A percentile compares a stretch with the other conserved stretches of the same genome.
Evolutionary conservation across 345 rosid genomes (phyloP).

Genomic region (Linum usitatissimum): DNA sequence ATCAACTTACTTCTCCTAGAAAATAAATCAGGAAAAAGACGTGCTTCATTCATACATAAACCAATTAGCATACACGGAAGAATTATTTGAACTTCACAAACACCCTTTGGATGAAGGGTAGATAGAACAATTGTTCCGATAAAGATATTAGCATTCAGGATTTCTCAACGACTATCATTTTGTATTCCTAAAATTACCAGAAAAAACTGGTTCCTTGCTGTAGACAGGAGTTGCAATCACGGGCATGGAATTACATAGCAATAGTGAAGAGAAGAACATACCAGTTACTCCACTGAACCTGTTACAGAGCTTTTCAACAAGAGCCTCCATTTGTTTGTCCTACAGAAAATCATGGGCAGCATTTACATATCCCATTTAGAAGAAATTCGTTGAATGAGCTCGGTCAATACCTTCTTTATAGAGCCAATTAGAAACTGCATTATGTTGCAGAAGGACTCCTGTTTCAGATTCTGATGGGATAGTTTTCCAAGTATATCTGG

Average conservation of each 20-base stretch:
- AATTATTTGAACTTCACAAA: background rate
- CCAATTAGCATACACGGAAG: too few relatives aligned
- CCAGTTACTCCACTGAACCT: slow-evolving; percentile 91
- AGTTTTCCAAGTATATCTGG: slow-evolving; percentile 89
- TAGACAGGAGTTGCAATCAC: background rate
- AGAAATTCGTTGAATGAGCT: slow-evolving; percentile 10
- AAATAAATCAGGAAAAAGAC: background rate
- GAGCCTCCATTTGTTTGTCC: slow-evolving; percentile 98
- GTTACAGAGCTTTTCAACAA: slow-evolving; percentile 96
- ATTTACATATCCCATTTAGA: background rate
- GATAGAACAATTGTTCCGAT: background rate
- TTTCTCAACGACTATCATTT: background rate
- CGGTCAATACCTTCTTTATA: slow-evolving; percentile 62
- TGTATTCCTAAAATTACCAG: background rate
- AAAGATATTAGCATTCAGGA: background rate
- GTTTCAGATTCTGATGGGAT: slow-evolving; percentile 61
- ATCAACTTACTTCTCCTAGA: background rate
- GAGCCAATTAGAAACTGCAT: slow-evolving; percentile 96
- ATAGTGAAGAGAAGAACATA: slow-evolving; percentile 14
- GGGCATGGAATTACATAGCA: background rate
- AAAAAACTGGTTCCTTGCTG: background rate
- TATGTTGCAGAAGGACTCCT: slow-evolving; percentile 73
- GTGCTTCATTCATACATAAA: background rate
- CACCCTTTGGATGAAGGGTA: background rate
- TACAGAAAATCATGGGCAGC: slow-evolving; percentile 21